Conservation (phyloP, 83 land plant species). For the Picea abies region DNA sequence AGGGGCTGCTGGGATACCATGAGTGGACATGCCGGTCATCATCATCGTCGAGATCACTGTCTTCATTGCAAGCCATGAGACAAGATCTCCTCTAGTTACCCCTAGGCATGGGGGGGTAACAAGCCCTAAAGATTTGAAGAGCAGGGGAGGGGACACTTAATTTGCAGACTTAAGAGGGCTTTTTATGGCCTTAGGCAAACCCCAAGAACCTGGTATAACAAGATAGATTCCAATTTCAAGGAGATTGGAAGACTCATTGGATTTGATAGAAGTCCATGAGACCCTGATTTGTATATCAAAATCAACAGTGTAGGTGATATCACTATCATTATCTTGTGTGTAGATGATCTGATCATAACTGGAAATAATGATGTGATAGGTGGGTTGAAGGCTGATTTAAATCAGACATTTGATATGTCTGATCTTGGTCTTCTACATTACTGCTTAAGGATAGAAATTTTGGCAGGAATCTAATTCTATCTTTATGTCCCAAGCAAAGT, state of each 20-base stretch:
- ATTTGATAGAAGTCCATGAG: conserved; percentile 17
- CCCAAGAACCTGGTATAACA: conserved; percentile 34
- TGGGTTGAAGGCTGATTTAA: conserved; percentile 14
- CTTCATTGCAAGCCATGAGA: too few relatives aligned
- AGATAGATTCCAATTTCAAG: conserved; percentile 22
- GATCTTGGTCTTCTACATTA: conserved; percentile 24
- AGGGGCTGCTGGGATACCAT: too few relatives aligned
- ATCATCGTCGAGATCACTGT: too few relatives aligned
- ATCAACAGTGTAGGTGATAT: neutral
- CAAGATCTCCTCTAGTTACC: too few relatives aligned
- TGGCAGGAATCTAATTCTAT: conserved; percentile 7
- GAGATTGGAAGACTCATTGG: neutral
- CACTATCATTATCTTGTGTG: conserved; percentile 9
- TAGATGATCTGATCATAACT: conserved; percentile 23
- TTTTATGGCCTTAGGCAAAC: conserved; percentile 39
- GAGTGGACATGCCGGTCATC: too few relatives aligned
- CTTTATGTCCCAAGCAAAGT: conserved; percentile 15
- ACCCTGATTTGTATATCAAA: conserved; percentile 19
- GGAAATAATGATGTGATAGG: conserved; percentile 8
- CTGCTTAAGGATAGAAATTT: conserved; percentile 26
- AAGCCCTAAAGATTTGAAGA: too few relatives aligned
- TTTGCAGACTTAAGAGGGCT: conserved; percentile 25
- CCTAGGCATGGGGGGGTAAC: too few relatives aligned
- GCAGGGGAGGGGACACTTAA: conserved; percentile 22
- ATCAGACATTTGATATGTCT: conserved; percentile 22